A percentile compares a stretch with the other conserved stretches of the same genome.
Conservation (phyloP, 257 asterid species). For the Nemophila menziesii region DNA sequence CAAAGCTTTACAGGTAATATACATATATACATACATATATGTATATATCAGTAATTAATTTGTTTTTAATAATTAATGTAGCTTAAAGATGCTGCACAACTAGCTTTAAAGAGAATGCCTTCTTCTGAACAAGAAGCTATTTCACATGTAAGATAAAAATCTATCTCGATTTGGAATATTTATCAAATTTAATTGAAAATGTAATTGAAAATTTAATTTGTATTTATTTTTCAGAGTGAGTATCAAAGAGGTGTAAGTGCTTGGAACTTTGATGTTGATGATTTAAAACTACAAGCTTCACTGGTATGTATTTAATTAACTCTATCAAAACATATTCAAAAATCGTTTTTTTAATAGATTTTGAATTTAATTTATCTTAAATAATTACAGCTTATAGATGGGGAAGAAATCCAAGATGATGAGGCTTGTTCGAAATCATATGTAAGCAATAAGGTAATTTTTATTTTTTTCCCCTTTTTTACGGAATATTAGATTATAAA, state of each 20-base stretch:
- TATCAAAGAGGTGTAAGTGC: slow-evolving; percentile 76
- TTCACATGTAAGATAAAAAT: slow-evolving; percentile 13
- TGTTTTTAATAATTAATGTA: not conserved
- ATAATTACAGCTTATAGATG: slow-evolving; percentile 51
- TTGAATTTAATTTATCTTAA: not conserved
- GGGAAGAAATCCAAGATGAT: slow-evolving; percentile 51
- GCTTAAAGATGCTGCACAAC: slow-evolving; percentile 8
- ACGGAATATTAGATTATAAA: not conserved
- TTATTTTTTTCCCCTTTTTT: not conserved
- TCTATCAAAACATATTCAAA: not conserved
- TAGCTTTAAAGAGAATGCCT: slow-evolving; percentile 14
- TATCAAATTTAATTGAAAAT: not conserved
- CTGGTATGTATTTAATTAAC: slow-evolving; percentile 29
- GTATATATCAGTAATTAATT: no score
- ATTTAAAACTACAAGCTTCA: slow-evolving; percentile 79
- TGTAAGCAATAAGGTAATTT: slow-evolving; percentile 32
- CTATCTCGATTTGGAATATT: not conserved
- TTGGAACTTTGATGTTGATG: slow-evolving; percentile 73
- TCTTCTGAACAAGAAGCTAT: slow-evolving; percentile 22
- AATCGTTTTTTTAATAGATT: not conserved
- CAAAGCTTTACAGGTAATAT: slow-evolving; percentile 16
- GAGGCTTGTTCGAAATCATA: slow-evolving; percentile 26
- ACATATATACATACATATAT: no score
- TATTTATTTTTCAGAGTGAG: slow-evolving; percentile 35
- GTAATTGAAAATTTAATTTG: not conserved